Evolutionary conservation across 768 basidiomycete species (phyloP), one percentile per base, ranked within the genome.

Genomic region (Exsudoporus frostii): DNA sequence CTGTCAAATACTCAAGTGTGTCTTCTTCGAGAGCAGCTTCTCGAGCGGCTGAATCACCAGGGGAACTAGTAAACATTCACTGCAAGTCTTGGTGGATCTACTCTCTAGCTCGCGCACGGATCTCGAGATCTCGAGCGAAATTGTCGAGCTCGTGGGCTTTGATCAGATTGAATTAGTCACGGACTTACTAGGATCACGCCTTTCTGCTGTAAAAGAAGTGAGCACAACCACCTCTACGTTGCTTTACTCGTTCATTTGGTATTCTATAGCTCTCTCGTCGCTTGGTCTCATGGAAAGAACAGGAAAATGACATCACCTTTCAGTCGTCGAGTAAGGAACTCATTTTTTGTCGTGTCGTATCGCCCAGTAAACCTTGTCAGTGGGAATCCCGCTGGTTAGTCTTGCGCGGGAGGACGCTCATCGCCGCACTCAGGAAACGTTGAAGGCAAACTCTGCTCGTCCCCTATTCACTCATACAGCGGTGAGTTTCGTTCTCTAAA

Each of bases 61-160:
- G 37, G 44, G 20, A 51, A 54, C 25, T 27, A 67, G 65, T 22
- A 56, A 56, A 47, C 54, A 51, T 42, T 25, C 29, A 30, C 25
- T 66, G 5, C 60, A 53, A 33, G 30, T n/a, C 17, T 50, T 79
- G 22, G 62, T 64, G 7, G 50, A 61, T 9, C 67, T 80, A 33
- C 70, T 90, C 15, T 76, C 77, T 1, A 82, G 82, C 7, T 57
- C 71, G 22, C 74, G 73, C 36, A 71, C 74, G 6, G 77, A 87
- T 57, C 90, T 93, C 29, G 82, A 80, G 20, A 87, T 97, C 29
- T 88, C 91, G 25, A 81, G 73, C 25, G 87, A 91, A 59, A 67
- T 98, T 10, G 81, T 80, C 8, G 94, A 97, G 54, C 73, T 90
- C 10, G 67, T 95, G 43, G 96, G 94, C 3, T 91, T 86, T 65